Evolutionary conservation across 2,329 filamentous ascomycete species (phyloP).

Genomic region (Hymenoscyphus salicellus): DNA sequence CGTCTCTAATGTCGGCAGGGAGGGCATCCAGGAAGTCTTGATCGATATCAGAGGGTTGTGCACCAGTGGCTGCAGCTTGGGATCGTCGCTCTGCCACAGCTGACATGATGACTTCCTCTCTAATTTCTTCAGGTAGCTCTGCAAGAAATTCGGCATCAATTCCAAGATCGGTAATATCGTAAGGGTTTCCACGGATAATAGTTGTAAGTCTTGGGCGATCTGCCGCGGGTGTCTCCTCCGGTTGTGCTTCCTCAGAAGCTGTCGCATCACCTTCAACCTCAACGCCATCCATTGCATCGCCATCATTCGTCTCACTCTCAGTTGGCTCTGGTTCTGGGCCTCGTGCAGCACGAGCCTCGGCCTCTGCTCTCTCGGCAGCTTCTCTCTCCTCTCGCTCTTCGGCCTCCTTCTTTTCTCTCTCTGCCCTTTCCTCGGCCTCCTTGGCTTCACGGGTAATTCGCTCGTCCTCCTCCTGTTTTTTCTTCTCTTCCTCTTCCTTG

Average conservation of each 20-base stretch:
- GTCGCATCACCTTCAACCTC: constrained; percentile 48
- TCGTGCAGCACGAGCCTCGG: constrained; percentile 50
- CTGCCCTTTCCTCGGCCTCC: constrained; percentile 66
- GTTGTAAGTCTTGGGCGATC: constrained; percentile 68
- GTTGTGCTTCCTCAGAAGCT: constrained; percentile 35
- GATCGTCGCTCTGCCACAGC: constrained; percentile 81
- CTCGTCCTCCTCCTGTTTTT: constrained; percentile 63
- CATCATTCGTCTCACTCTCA: constrained; percentile 24
- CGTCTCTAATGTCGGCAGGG: constrained; percentile 82
- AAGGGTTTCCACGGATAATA: constrained; percentile 78
- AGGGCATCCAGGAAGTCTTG: constrained; percentile 92
- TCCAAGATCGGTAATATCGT: constrained; percentile 90
- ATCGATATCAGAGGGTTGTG: constrained; percentile 80
- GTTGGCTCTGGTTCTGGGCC: constrained; percentile 45
- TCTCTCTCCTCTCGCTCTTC: constrained; percentile 67
- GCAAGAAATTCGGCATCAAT: constrained; percentile 94
- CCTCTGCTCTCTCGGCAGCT: constrained; percentile 56
- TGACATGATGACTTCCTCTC: constrained; percentile 92
- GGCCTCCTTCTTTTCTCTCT: constrained; percentile 65
- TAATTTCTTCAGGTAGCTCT: constrained; percentile 93
- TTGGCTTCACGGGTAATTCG: constrained; percentile 64
- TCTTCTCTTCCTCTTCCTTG: constrained; percentile 58
- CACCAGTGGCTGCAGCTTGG: constrained; percentile 67
- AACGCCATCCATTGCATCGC: constrained; percentile 68
- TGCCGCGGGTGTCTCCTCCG: constrained; percentile 44